Base-by-base conservation (phyloP, 2,329 filamentous ascomycete species). In the Lachnellula occidentalis region DNA sequence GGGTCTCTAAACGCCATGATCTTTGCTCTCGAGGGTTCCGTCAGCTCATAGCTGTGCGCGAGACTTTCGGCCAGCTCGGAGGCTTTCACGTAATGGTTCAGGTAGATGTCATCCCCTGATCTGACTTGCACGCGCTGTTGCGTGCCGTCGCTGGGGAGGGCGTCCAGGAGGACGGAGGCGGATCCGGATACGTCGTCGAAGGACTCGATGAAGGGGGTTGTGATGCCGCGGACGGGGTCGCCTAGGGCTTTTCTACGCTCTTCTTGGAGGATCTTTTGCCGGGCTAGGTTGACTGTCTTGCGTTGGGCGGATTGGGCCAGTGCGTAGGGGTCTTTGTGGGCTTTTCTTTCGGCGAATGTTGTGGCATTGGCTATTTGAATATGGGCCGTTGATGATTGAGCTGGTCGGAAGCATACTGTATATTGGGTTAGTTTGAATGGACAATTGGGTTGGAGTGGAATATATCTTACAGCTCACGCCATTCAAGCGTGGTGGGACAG, bases 181-280 rank as follows among this genome's bases (percentile, higher is more conserved):
- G 67, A 61, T 6, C 58, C 61, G 51, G 62, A 66, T 48, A 79
- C 85, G 9, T 79, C 81, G 67, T 90, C 86, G 64, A 96, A 85
- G 3, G 90, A 92, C 72, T 90, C 80, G 65, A 96, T 75, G 68
- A 96, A 96, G 31, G 91, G 82, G 15, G 94, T 96, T 37, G 80
- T 73, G 56, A 85, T 78, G 67, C 92, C 94, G 64, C 86, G 81
- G 60, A 99, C 77, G 1, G 91, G 88, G 70, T 95, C 82, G 49
- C 92, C 92, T 61, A 86, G 77, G 45, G 78, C 78, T 46, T 78
- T 78, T 55, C 82, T 77, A 56, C 89, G 83, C 67, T 85, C 76
- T 60, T 82, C 74, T 57, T 82, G 72, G 53, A 97, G 79, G 59
- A 84, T 83, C 58, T 82, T 78, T 66, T 87, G 90, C 50, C 90